phyloP scores from a whole-genome alignment of 768 basidiomycete genomes.

The Tricholomella constricta region DNA sequence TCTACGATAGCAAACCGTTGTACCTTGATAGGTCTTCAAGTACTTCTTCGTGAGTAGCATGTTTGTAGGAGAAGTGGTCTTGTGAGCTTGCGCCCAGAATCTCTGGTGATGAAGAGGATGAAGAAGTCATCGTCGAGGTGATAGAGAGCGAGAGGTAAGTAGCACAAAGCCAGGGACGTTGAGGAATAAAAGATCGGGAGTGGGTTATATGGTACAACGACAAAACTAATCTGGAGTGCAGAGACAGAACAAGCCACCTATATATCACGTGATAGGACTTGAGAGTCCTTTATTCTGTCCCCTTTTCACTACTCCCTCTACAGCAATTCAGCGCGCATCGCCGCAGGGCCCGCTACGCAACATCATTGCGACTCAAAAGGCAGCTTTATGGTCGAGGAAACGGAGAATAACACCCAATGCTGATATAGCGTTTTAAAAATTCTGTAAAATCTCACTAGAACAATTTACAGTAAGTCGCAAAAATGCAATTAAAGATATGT shows the following conservation, averaged over 20 bases:
- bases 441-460: no score
- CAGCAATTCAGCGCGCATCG: no score
- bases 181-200: constrained; percentile 5
- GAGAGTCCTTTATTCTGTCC: no score
- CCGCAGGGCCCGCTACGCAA: no score
- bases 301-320: no score
- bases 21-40: constrained; percentile 91
- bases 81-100: constrained; percentile 44
- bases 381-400: no score
- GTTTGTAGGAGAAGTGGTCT: constrained; percentile 59
- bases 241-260: neutral
- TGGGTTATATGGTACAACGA: neutral
- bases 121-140: constrained; percentile 61
- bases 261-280: neutral
- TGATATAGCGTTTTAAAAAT: no score
- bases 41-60: constrained; percentile 81
- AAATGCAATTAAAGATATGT: no score
- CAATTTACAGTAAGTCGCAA: no score
- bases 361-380: no score
- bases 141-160: constrained; percentile 31
- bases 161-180: constrained; percentile 21
- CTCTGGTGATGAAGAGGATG: constrained; percentile 80
- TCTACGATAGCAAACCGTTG: constrained; percentile 15
- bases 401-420: no score
- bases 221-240: neutral